Base-by-base conservation (phyloP, 2,329 filamentous ascomycete genomes). In the Aplosporella prunicola region DNA sequence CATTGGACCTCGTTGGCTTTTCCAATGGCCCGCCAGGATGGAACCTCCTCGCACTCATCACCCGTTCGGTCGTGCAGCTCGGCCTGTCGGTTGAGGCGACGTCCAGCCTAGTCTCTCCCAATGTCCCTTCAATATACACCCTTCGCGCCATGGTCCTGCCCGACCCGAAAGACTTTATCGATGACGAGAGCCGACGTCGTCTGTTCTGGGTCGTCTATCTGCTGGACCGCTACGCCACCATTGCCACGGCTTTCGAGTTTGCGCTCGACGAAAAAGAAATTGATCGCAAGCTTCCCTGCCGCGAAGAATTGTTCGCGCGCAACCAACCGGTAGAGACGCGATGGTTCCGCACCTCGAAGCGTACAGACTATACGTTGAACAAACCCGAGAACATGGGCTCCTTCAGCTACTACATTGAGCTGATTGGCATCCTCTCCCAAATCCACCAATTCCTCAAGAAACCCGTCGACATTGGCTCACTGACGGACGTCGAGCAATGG, bases 171-270 rank as follows among this genome's bases (percentile, higher is more conserved):
- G 82, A 86, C 43, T 94, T 88, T 58, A 81, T 93, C 39, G 87
- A 94, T 54, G 88, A 94, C 43, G 88, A 95, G 57, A 82, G 83
- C 27, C 71, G 87, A 18, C 73, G 88, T 18, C 71, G 88, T 17
- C 66, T 94, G 1, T 93, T 95, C 58, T 95, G 88, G 88, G 89
- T 93, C 78, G 79, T 93, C 9, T 95, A 93, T 53, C 64, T 94
- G 9, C 69, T 95, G 5, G 88, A 95, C 55, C 74, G 88, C 33
- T 94, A 93, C 53, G 86, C 86, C 1, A 94, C 87, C 1, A 80
- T 94, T 39, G 81, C 86, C 1, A 94, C 88, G 0, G 86, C 88
- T 0, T 94, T 94, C 48, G 86, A 94, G 49, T 93, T 94, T 55
- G 84, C 85, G 1, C 64, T 95, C 13, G 80, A 89, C 47, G 86